These are phyloP conservation scores for Teratosphaeria destructans DNA, from an alignment of 2,329 filamentous ascomycete genomes.

Conservation along the genomic window DNA sequence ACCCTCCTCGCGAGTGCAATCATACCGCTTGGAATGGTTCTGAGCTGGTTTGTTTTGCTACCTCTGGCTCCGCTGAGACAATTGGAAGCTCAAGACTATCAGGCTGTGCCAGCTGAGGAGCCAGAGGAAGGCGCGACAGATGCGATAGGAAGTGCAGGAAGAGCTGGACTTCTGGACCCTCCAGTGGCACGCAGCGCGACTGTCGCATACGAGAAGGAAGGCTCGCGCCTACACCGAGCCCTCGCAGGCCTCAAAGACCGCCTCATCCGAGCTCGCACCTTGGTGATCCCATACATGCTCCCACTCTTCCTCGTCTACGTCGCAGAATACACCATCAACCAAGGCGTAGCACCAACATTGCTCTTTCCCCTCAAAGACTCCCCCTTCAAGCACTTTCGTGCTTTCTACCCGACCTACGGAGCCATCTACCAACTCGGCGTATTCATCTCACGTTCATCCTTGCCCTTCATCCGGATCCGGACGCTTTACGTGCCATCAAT, in stretches of 20 bases:
- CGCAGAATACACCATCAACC: constrained; percentile 95
- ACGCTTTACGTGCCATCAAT: constrained; percentile 71
- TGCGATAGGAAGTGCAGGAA: background rate
- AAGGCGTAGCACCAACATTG: constrained; percentile 80
- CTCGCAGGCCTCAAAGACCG: constrained; percentile 17
- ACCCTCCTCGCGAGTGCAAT: constrained; percentile 70
- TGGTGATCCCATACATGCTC: constrained; percentile 78
- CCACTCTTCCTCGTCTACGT: constrained; percentile 87
- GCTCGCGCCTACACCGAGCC: background rate
- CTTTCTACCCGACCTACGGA: constrained; percentile 90
- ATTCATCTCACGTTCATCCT: constrained; percentile 85
- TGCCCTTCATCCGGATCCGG: constrained; percentile 74
- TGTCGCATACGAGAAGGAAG: constrained; percentile 8
- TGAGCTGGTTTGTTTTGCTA: constrained; percentile 75
- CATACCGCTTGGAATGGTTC: constrained; percentile 69
- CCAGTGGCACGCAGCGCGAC: constrained; percentile 21
- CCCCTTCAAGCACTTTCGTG: constrained; percentile 71
- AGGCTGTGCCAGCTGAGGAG: constrained; percentile 21
- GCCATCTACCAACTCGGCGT: constrained; percentile 93
- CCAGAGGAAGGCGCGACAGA: background rate
- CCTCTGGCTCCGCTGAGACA: constrained; percentile 55
- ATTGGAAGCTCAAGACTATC: constrained; percentile 36
- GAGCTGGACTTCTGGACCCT: constrained; percentile 24
- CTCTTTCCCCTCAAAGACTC: constrained; percentile 69
- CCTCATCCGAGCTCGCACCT: constrained; percentile 53